Evolutionary conservation across 1,139 yeast species (phyloP).

Genomic region (Geotrichum australiense): DNA sequence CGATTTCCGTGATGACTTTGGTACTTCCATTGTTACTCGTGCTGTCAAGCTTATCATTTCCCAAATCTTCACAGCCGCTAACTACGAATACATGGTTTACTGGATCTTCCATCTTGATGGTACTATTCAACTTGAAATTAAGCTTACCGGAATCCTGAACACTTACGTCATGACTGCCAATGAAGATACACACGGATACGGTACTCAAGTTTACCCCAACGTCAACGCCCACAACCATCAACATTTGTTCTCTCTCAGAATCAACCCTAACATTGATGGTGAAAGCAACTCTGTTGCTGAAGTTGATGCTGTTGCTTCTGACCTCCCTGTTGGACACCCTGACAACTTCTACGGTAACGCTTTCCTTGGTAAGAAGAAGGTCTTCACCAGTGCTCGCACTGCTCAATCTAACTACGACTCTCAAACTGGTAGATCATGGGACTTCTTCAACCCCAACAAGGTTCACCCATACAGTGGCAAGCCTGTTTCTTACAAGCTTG

Average conservation of each 20-base stretch:
- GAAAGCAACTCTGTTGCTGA: slow-evolving; percentile 67
- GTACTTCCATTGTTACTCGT: slow-evolving; percentile 67
- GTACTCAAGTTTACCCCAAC: slow-evolving; percentile 71
- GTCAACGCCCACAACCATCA: no score
- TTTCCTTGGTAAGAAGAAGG: slow-evolving; percentile 55
- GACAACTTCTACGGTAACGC: slow-evolving; percentile 71
- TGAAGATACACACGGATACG: slow-evolving; percentile 68
- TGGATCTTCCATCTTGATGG: slow-evolving; percentile 83
- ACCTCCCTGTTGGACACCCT: slow-evolving; percentile 54
- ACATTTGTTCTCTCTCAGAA: slow-evolving; percentile 71
- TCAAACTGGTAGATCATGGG: slow-evolving; percentile 67
- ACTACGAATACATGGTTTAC: slow-evolving; percentile 77
- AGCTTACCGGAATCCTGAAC: slow-evolving; percentile 71
- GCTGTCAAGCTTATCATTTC: slow-evolving; percentile 67
- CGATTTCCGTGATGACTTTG: slow-evolving; percentile 74
- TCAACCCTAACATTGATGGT: slow-evolving; percentile 78
- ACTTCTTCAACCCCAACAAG: slow-evolving; percentile 62
- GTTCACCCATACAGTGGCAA: slow-evolving; percentile 63
- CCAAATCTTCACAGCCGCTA: slow-evolving; percentile 79
- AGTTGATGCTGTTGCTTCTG: slow-evolving; percentile 57
- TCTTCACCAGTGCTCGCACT: slow-evolving; percentile 60
- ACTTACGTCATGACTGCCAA: slow-evolving; percentile 56
- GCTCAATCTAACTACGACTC: slow-evolving; percentile 59
- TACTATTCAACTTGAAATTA: slow-evolving; percentile 67
- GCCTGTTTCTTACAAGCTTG: slow-evolving; percentile 70